These are phyloP conservation scores for Phialophora verrucosa DNA, from an alignment of 2,329 filamentous ascomycete genomes.

Conservation along the genomic window DNA sequence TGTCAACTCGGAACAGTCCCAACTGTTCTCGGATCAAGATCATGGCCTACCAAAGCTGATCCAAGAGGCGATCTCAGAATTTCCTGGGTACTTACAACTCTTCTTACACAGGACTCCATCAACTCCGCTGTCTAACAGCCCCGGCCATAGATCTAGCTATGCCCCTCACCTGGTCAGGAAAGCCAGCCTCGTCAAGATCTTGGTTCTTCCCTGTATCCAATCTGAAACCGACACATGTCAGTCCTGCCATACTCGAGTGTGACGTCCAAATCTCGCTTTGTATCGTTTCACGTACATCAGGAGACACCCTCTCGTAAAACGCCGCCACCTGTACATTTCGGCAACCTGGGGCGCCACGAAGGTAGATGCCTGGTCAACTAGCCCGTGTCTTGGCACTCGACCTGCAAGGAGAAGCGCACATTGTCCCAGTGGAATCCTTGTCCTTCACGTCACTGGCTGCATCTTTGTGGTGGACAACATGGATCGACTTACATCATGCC, in stretches of 20 bases:
- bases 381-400: not conserved
- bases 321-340: not conserved
- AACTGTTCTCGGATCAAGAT: not conserved
- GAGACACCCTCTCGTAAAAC: not conserved
- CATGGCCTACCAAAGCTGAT: not conserved
- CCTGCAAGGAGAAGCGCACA: not conserved
- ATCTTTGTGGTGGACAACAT: not conserved
- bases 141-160: not conserved
- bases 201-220: not conserved
- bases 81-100: too few species aligned
- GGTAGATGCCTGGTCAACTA: not conserved
- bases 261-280: not conserved
- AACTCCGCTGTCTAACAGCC: not conserved
- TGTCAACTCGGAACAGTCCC: not conserved
- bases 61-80: not conserved
- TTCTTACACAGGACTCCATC: not conserved
- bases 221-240: constrained; percentile 11
- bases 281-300: constrained; percentile 1
- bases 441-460: not conserved
- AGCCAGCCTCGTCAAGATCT: constrained; percentile 9
- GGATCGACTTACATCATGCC: not conserved
- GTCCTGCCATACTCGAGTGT: not conserved
- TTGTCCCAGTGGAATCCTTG: not conserved
- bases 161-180: constrained; percentile 1
- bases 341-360: not conserved